These are phyloP conservation scores for Phytopythium sindhum DNA, from an alignment of 352 stramenopile genomes.

Conservation along the genomic window DNA sequence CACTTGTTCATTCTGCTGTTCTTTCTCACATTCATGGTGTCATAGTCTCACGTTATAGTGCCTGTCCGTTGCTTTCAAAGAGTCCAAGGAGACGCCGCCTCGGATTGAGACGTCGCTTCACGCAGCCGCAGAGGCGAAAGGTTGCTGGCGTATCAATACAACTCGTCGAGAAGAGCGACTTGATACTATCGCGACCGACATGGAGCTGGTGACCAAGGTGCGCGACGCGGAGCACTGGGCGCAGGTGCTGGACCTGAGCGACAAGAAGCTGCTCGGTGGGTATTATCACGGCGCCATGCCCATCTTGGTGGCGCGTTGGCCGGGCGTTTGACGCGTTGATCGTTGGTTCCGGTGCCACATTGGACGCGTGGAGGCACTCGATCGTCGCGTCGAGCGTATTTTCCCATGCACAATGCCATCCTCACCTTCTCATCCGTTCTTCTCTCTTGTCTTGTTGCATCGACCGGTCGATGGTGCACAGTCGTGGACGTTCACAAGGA, in stretches of 20 bases:
- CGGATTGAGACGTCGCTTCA: neutral
- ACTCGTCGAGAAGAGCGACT: neutral
- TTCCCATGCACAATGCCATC: neutral
- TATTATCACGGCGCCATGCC: neutral
- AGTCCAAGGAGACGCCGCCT: neutral
- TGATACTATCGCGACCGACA: constrained; percentile 5
- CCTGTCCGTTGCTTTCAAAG: neutral
- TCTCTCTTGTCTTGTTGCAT: neutral
- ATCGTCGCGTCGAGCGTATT: neutral
- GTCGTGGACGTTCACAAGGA: constrained; percentile 72
- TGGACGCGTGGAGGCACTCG: neutral
- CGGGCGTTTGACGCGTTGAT: neutral
- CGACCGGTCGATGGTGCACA: constrained; percentile 3
- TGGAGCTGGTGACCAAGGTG: constrained; percentile 52
- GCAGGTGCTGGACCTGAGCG: constrained; percentile 39
- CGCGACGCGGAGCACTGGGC: constrained; percentile 62
- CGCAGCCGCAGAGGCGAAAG: neutral
- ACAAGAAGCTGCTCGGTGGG: constrained; percentile 65
- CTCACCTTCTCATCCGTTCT: neutral
- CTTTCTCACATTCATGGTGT: neutral
- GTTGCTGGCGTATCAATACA: neutral
- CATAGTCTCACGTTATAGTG: too few species aligned
- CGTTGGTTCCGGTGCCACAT: neutral
- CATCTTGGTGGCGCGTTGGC: neutral
- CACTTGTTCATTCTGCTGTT: neutral